Conservation (phyloP, 495 filamentous ascomycete species). For the Aspergillus asperescens region DNA sequence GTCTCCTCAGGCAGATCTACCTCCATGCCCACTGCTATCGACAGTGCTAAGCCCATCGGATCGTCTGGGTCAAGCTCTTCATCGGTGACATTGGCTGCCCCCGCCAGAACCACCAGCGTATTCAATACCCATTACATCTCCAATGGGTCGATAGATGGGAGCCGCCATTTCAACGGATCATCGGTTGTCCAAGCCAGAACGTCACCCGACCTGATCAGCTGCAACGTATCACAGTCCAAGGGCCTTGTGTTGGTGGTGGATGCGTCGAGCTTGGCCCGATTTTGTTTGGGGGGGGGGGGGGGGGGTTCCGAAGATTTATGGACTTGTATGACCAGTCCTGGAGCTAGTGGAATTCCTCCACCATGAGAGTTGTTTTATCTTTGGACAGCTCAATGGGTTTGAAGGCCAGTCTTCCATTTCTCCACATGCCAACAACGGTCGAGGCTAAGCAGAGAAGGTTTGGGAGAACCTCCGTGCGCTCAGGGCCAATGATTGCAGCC, state of each 20-base stretch:
- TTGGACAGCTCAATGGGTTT: slow-evolving; percentile 3
- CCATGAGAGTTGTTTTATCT: slow-evolving; percentile 4
- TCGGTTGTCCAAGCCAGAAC: not conserved
- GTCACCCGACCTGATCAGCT: not conserved
- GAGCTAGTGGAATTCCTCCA: slow-evolving; percentile 9
- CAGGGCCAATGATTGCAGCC: not conserved
- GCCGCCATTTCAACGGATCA: not conserved
- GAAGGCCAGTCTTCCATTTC: not conserved
- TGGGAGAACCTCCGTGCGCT: not conserved
- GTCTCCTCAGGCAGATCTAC: not conserved
- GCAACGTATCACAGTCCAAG: not conserved
- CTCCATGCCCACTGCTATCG: no score
- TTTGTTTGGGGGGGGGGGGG: no score
- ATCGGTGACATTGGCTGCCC: not conserved
- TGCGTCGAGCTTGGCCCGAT: not conserved
- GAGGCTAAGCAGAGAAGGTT: slow-evolving; percentile 2
- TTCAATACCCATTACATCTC: not conserved
- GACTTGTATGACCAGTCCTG: not conserved
- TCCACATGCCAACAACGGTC: not conserved
- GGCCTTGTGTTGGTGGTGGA: not conserved
- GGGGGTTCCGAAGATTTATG: not conserved
- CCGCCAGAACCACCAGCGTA: not conserved
- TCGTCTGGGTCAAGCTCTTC: not conserved
- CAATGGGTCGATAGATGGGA: not conserved
- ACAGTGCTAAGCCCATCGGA: not conserved